Evolutionary conservation across 495 filamentous ascomycete species (phyloP).

Genomic region (Darksidea phi): DNA sequence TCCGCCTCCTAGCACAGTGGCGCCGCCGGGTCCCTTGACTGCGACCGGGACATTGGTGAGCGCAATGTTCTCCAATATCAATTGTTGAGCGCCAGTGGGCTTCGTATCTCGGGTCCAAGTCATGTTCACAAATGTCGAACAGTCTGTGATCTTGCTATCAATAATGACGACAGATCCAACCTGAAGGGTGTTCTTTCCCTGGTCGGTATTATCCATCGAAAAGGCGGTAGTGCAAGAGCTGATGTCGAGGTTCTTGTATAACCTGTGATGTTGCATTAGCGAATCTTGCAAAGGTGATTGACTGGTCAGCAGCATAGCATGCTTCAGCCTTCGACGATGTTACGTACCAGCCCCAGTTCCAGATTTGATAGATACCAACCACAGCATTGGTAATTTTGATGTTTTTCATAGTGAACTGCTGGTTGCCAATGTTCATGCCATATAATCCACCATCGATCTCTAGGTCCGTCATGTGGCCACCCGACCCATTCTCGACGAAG

Average conservation of each 20-base stretch:
- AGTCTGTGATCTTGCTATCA: conserved; percentile 72
- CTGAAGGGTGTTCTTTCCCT: conserved; percentile 55
- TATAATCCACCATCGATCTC: conserved; percentile 83
- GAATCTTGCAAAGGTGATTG: too few relatives aligned
- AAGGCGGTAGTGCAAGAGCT: conserved; percentile 87
- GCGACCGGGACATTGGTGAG: conserved; percentile 59
- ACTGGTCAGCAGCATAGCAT: too few relatives aligned
- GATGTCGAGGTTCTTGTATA: conserved; percentile 80
- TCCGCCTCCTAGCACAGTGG: conserved; percentile 29
- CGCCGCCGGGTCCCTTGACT: conserved; percentile 53
- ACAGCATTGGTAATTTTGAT: conserved; percentile 85
- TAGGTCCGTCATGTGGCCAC: conserved; percentile 84
- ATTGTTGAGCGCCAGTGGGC: conserved; percentile 67
- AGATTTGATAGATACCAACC: conserved; percentile 60
- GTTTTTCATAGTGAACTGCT: conserved; percentile 94
- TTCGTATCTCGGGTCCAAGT: conserved; percentile 20
- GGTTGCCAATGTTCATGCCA: conserved; percentile 85
- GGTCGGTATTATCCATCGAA: conserved; percentile 47
- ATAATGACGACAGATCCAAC: conserved; percentile 80
- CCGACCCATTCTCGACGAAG: conserved; percentile 56
- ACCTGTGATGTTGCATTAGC: conserved; percentile 19
- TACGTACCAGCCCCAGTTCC: conserved; percentile 80
- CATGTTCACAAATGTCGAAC: conserved; percentile 25
- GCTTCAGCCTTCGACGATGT: too few relatives aligned
- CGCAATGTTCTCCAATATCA: conserved; percentile 85